A percentile compares a stretch with the other conserved stretches of the same genome.
Evolutionary conservation across 345 rosid genomes (phyloP).

Genomic region (Ceriops tagal): DNA sequence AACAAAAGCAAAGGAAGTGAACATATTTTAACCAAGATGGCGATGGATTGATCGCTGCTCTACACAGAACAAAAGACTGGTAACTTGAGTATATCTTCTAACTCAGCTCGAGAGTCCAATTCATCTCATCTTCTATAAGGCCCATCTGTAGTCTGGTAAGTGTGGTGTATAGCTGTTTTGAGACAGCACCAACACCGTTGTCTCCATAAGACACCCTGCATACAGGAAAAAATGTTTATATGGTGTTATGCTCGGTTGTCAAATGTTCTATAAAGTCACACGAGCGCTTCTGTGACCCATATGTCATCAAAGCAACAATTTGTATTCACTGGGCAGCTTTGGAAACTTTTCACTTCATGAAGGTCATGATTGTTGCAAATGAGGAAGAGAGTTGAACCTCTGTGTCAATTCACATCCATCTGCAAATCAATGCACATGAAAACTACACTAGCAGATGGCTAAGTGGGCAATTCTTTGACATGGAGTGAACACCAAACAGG

Average conservation of each 20-base stretch:
- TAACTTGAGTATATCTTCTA: neutral
- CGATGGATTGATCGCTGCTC: too few species aligned
- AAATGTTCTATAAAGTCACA: too few species aligned
- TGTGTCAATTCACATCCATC: too few species aligned
- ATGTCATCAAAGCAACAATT: too few species aligned
- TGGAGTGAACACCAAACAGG: too few species aligned
- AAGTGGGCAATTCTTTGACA: too few species aligned
- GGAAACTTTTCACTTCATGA: too few species aligned
- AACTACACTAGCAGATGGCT: neutral
- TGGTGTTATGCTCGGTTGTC: neutral
- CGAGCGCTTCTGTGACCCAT: too few species aligned
- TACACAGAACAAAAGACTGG: neutral
- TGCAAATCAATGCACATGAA: neutral
- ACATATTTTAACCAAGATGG: neutral
- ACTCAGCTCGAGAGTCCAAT: conserved; percentile 73
- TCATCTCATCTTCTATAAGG: conserved; percentile 71
- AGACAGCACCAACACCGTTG: conserved; percentile 63
- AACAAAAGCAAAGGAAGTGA: neutral
- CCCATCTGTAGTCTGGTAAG: conserved; percentile 95
- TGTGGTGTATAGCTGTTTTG: conserved; percentile 55
- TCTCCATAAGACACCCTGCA: conserved; percentile 65
- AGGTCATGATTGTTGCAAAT: too few species aligned
- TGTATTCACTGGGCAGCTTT: too few species aligned
- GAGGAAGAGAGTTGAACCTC: too few species aligned
- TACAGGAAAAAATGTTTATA: neutral